Percentiles rank a stretch among this genome's conserved stretches.
Evolutionary conservation across 495 filamentous ascomycete genomes (phyloP).

Genomic region (Annulohypoxylon bovei): DNA sequence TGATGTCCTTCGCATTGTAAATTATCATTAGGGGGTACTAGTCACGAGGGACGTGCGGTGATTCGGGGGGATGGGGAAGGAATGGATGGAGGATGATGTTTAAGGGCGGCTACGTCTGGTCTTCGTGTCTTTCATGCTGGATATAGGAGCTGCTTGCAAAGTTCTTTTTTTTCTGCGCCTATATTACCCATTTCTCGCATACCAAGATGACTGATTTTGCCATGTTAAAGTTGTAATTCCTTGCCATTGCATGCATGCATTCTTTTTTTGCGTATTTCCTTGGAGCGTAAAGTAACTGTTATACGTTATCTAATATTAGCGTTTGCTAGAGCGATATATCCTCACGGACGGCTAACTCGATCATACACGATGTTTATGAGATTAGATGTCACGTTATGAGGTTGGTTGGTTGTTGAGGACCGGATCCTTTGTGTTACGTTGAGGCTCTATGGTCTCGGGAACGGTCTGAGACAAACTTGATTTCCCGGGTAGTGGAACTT

Average conservation of each 20-base stretch:
- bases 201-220: conserved; percentile 24
- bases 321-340: not conserved
- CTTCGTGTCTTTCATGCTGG: conserved; percentile 24
- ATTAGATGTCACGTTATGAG: not conserved
- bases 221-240: not conserved
- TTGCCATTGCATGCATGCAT: not conserved
- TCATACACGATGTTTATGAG: not conserved
- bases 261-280: not conserved
- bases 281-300: conserved; percentile 6
- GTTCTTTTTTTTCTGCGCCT: conserved; percentile 26
- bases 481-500: not conserved
- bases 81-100: not conserved
- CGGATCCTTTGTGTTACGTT: not conserved
- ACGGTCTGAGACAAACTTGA: conserved; percentile 20
- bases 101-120: conserved; percentile 16
- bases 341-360: not conserved
- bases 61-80: conserved; percentile 1
- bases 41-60: not conserved
- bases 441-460: conserved; percentile 36
- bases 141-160: conserved; percentile 33
- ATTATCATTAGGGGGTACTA: not conserved
- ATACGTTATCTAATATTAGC: conserved; percentile 1
- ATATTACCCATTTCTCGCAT: conserved; percentile 25
- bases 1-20: conserved; percentile 36
- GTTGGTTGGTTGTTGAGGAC: not conserved